Evolutionary conservation across 306 rosid genomes (phyloP), one percentile per base, ranked within the genome.

Genomic region (Begonia fuchsioides): DNA sequence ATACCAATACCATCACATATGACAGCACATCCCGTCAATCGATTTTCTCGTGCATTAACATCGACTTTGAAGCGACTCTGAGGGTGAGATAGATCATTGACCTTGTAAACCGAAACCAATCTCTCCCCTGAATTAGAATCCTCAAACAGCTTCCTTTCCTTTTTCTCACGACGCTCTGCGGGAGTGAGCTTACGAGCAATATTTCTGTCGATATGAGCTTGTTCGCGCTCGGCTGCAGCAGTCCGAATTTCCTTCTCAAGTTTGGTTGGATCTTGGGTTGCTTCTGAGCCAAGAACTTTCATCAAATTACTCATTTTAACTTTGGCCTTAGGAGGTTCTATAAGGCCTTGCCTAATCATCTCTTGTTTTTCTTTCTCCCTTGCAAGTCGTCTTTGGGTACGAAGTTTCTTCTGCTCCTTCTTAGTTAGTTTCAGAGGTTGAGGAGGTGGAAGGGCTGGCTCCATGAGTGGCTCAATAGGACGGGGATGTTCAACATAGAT

Each of bases 181-280:
- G 95, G 97, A 50, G 97, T 88, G 53, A 88, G 95, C 77, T 88
- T 88, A 32, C 97, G 95, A 12, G 97, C 93, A 62, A 76, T 71
- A 52, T 88, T 88, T 71, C 97, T 70, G 72, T 88, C 97, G 38
- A 74, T 76, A 72, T 88, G 97, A 71, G 97, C 97, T 66, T 84
- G 93, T 68, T 88, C 97, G 55, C 97, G 94, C 62, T 84, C 97
- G 19, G 95, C 95, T 53, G 97, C 97, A 47, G 97, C 97, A 60
- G 81, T 86, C 15, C 87, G 81, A 17, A 88, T 73, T 73, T 88
- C 97, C 75, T 78, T 88, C 63, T 88, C 97, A 18, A 88, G 80
- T 71, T 75, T 73, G 9, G 97, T 88, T 54, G 97, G 97, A 68
- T 88, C 97, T 73, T 83, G 97, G 60, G 97, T 88, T 55, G 97